Base-by-base conservation (phyloP, 164 flowering plant species). In the Annona cherimola region DNA sequence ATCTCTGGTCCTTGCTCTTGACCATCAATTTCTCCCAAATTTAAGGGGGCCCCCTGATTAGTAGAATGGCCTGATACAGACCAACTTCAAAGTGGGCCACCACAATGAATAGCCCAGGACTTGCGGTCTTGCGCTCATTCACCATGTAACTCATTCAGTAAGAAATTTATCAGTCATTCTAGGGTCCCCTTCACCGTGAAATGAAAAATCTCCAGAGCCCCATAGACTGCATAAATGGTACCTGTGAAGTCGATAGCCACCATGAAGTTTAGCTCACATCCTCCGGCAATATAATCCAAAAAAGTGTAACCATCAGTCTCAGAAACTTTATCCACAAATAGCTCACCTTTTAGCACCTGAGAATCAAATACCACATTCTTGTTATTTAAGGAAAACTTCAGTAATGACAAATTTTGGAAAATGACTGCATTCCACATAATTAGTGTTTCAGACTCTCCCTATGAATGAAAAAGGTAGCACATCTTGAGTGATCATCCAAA, bases 191-290 rank as follows among this genome's bases (percentile, higher is more conserved):
- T 16, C 18, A 1, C 9, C 57, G 14, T 50, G 9, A 50, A 50
- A 50, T 50, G 57, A 50, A 50, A 16, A 50, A 50, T 8, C 9
- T 50, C 57, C 14, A 50, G 14, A 2, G 57, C 57, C 57, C 57
- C 57, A 6, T 16, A 50, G 57, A 7, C 57, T 50, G 57, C 57
- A 50, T 50, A 8, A 11, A 18, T 41, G 42, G 20, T 79, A 95
- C 99, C 97, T 5, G 99, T 95, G 75, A 95, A 95, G 81, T 95
- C 98, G 75, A 93, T 86, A 61, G 98, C 99, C 73, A 93, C 99
- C 94, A 93, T 89, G 71, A 93, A 95, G 74, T 87, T 91, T 9
- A 95, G 90, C 81, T 93, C 94, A 84, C 87, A 93, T 43, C 98
- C 99, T 78, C 86, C 83, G n/a, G 98, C 86, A 66, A 95, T 88